These are phyloP conservation scores for Pichia cactophila DNA, from an alignment of 1,139 yeast genomes.

Conservation along the genomic window DNA sequence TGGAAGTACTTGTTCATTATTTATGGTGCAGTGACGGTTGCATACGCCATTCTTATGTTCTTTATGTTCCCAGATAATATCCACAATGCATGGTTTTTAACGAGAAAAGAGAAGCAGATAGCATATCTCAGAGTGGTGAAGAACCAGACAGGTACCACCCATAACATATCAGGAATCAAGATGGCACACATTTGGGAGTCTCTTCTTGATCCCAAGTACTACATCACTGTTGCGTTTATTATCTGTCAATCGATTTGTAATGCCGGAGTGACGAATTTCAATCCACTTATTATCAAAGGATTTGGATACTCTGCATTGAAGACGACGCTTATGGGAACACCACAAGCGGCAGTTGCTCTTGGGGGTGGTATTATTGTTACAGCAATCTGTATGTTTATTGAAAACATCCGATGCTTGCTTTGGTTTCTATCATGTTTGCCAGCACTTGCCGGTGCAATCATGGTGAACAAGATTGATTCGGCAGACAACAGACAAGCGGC, in stretches of 20 bases:
- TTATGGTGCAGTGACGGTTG: constrained; percentile 41
- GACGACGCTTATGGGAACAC: constrained; percentile 2
- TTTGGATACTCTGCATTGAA: constrained; percentile 4
- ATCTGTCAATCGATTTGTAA: constrained; percentile 1
- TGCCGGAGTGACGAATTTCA: constrained; percentile 1
- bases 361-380: constrained; percentile 3
- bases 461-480: constrained; percentile 1
- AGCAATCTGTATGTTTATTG: constrained; percentile 2
- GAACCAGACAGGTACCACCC: constrained; percentile 1
- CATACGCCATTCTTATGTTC: constrained; percentile 41
- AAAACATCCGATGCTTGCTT: constrained; percentile 1
- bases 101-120: constrained; percentile 37
- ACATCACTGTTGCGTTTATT: constrained; percentile 1
- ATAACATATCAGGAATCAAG: neutral
- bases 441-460: constrained; percentile 1
- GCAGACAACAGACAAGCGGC: constrained; percentile 25
- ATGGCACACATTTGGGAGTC: neutral
- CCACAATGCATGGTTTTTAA: constrained; percentile 44
- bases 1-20: constrained; percentile 46
- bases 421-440: constrained; percentile 1
- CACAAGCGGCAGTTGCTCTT: constrained; percentile 4
- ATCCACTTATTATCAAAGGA: constrained; percentile 3
- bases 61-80: constrained; percentile 49
- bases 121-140: constrained; percentile 1
- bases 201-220: neutral